Evolutionary conservation across 768 basidiomycete genomes (phyloP).

Genomic region (Termitomyces sp.): DNA sequence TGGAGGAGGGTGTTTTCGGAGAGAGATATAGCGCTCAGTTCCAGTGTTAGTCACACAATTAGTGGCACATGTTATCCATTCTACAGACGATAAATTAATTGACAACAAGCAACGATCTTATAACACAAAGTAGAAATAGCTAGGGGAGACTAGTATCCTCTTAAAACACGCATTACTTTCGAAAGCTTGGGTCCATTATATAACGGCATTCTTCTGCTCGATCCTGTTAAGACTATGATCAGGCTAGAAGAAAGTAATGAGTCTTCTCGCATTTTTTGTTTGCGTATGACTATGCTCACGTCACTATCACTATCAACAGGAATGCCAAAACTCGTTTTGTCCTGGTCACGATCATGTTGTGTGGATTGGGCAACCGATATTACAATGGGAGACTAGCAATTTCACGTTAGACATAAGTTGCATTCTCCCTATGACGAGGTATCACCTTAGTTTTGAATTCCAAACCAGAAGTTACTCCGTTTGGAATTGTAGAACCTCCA

Average conservation of each 20-base stretch:
- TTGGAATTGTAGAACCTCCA: slow-evolving; percentile 1
- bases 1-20: slow-evolving; percentile 14
- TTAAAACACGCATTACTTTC: too few relatives aligned
- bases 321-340: slow-evolving; percentile 1
- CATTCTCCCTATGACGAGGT: background rate
- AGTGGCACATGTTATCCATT: background rate
- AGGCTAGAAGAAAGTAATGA: background rate
- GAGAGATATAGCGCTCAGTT: slow-evolving; percentile 9
- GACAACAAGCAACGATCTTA: background rate
- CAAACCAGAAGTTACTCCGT: slow-evolving; percentile 2
- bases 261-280: background rate
- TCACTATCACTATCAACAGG: background rate
- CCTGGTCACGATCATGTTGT: background rate
- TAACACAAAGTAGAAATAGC: background rate
- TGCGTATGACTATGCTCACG: background rate
- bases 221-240: background rate
- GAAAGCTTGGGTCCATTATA: background rate
- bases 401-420: background rate
- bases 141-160: background rate
- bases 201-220: background rate
- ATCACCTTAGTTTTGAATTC: slow-evolving; percentile 10
- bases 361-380: slow-evolving; percentile 9
- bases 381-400: slow-evolving; percentile 5
- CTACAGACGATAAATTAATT: background rate
- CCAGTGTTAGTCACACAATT: background rate